Evolutionary conservation across 2,329 filamentous ascomycete species (phyloP), one percentile per base, ranked within the genome.

Genomic region (Penicillium sp.): DNA sequence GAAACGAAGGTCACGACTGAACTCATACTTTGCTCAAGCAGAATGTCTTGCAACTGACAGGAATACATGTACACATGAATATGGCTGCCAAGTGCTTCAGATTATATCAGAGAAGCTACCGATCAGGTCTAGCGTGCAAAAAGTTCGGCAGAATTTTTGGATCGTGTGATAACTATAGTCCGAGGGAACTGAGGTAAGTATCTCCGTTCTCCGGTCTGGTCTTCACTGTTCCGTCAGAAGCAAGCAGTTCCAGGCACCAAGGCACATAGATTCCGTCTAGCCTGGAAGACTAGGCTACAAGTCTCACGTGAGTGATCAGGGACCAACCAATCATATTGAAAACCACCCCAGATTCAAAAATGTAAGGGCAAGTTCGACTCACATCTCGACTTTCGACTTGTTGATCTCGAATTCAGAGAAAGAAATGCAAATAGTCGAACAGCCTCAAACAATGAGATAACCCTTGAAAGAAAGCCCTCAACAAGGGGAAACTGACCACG

Each of bases 1-100:
- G 36, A 49, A 39, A 49, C 46, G 46, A 49, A 44, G 25, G 28
- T 49, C 33, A 49, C 46, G 46, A 49, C 29, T 28, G 9, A 42
- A 43, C 31, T 10, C 27, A 16, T 35, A 18, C 37, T 31, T 29
- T 18, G 39, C 27, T 38, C 33, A 31, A 35, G 18, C 40, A 30
- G 13, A 16, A 42, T 42, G n/a, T 30, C 14, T 16, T 39, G 16
- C 25, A 37, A 31, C 25, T 31, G 11, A 19, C 28, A 25, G 22
- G 22, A 7, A 2, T 37, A 43, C 31, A 38, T n/a, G n/a, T n/a
- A n/a, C n/a, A n/a, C n/a, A n/a, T n/a, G n/a, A n/a, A n/a, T n/a
- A n/a, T n/a, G n/a, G n/a, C n/a, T n/a, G n/a, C n/a, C n/a, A n/a
- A n/a, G n/a, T n/a, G n/a, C n/a, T n/a, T n/a, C n/a, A n/a, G n/a